These are phyloP conservation scores for Durio zibethinus DNA, from an alignment of 345 rosid species.

Conservation along the genomic window DNA sequence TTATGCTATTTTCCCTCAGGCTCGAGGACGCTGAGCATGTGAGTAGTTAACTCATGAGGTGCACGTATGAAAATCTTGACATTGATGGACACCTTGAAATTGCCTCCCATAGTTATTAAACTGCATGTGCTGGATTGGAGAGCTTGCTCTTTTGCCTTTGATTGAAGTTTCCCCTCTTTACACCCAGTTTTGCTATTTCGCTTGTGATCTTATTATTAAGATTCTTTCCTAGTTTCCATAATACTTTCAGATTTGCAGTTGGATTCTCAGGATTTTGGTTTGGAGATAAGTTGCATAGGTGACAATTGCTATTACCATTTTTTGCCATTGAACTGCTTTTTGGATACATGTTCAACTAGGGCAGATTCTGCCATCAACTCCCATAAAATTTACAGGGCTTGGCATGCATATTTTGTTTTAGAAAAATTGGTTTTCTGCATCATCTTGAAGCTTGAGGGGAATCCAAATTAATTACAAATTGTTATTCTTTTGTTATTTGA, in stretches of 20 bases:
- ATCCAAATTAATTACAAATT: background rate
- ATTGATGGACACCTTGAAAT: background rate
- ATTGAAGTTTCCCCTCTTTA: background rate
- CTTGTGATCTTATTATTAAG: background rate
- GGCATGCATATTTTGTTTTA: background rate
- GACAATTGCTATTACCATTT: background rate
- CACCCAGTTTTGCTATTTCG: background rate
- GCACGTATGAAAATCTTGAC: background rate
- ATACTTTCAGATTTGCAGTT: background rate
- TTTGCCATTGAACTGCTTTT: background rate
- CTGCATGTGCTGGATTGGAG: background rate
- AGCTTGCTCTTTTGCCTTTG: background rate
- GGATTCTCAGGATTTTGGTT: background rate
- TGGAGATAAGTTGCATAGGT: background rate
- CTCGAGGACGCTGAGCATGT: background rate
- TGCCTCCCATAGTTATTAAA: background rate
- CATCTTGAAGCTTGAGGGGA: background rate
- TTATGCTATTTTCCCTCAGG: background rate
- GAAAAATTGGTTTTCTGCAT: background rate
- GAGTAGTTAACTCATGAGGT: background rate
- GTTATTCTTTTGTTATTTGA: constrained; percentile 10
- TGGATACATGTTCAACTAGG: background rate
- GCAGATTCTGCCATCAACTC: background rate
- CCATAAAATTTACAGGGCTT: background rate
- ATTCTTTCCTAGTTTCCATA: background rate